These are phyloP conservation scores for Kingdonia uniflora DNA, from an alignment of 164 flowering plant species.

Conservation along the genomic window DNA sequence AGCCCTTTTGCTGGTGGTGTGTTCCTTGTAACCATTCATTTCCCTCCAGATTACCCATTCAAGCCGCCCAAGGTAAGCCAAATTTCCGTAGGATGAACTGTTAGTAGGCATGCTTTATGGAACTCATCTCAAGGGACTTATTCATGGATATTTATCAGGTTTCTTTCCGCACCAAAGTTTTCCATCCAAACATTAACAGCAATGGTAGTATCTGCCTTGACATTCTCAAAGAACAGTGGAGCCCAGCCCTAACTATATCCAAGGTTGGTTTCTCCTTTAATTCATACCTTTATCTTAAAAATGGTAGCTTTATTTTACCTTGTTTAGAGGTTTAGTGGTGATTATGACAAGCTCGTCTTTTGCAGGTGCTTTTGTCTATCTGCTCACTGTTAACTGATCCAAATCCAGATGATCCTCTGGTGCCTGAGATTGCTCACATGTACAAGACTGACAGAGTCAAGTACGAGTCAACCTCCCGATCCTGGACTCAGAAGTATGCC, in stretches of 20 bases:
- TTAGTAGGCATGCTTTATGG: no score
- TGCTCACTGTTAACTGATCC: constrained; percentile 60
- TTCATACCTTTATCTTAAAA: no score
- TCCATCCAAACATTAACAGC: constrained; percentile 56
- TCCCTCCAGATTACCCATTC: constrained; percentile 65
- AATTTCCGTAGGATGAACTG: no score
- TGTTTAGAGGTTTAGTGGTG: constrained; percentile 2
- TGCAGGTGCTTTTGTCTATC: constrained; percentile 48
- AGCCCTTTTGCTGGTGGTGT: constrained; percentile 61
- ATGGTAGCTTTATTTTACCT: no score
- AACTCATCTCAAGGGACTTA: no score
- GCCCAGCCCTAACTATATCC: constrained; percentile 56
- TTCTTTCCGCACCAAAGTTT: constrained; percentile 48
- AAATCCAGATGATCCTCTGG: constrained; percentile 60
- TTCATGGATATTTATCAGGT: constrained; percentile 23
- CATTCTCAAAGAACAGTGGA: constrained; percentile 62
- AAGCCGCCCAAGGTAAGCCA: constrained; percentile 58
- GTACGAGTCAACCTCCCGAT: constrained; percentile 46
- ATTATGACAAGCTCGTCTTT: constrained; percentile 1
- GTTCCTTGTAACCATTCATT: constrained; percentile 49
- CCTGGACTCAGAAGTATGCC: constrained; percentile 67
- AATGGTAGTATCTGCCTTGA: constrained; percentile 59
- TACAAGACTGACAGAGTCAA: constrained; percentile 54
- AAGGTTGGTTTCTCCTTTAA: no score
- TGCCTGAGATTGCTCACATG: constrained; percentile 63